Base-by-base conservation (phyloP, 257 asterid species). In the Jasminum sambac region DNA sequence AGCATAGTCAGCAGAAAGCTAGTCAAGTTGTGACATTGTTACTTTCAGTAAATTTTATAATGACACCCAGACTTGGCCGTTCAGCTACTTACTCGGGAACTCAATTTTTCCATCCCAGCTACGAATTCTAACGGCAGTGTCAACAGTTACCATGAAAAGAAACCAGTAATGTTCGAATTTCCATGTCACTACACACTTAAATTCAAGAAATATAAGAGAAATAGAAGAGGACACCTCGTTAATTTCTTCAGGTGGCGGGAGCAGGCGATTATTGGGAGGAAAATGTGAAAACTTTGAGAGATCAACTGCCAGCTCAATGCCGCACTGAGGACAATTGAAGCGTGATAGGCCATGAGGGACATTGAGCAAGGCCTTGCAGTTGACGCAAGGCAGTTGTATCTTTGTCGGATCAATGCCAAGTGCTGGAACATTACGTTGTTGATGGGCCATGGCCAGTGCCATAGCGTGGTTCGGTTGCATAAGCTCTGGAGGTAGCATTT, bases 401-500 rank as follows among this genome's bases (percentile, higher is more conserved):
- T 91, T 94, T 23, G 93, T 85, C 41, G 98, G 97, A 81, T 94
- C 99, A 82, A 91, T 85, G 78, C 99, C 96, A 66, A 84, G 96
- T 16, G 98, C 91, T 14, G 85, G 84, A n/a, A 85, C 86, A 70
- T 44, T 78, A 78, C 84, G 79, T 66, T 65, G 87, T 63, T 76
- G 87, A 9, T 72, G 84, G 34, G 36, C n/a, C 25, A 0, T 2
- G 61, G 83, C 76, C 77, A 70, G 86, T 14, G 36, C n/a, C 25
- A 0, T 2, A 60, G 83, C 76, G 77, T 72, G 86, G 26, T 69
- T 72, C 52, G 73, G 67, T 41, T 71, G 87, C 88, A 94, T 79
- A 68, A 94, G 83, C 80, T 89, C 93, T 8, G 99, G 99, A 38
- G 99, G 99, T 34, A 94, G 86, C 99, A 94, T 94, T 84, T 94